phyloP scores from a whole-genome alignment of 371 early-diverging fungal genomes.

The Parasitella parasitica region DNA sequence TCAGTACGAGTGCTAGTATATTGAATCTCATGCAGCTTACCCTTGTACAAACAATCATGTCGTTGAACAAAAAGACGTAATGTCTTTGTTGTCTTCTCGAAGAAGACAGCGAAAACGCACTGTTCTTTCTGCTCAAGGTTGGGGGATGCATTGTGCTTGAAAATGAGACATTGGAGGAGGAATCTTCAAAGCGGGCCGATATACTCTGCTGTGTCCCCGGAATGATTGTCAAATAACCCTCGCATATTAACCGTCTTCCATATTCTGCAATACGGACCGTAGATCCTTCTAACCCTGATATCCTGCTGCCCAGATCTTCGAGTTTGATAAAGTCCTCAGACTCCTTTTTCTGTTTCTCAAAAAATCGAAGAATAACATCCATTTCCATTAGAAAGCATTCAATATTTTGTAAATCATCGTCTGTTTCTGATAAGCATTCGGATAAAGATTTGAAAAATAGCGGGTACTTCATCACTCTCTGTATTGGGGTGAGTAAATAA shows the following conservation, averaged over 20 bases:
- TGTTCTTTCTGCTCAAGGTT: constrained; percentile 20
- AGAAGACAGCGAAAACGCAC: constrained; percentile 19
- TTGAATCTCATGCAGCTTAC: constrained; percentile 6
- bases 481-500: constrained; percentile 42
- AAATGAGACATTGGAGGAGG: neutral
- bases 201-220: constrained; percentile 15
- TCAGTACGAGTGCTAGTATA: neutral
- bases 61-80: constrained; percentile 46
- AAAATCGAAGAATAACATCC: constrained; percentile 24
- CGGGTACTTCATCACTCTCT: constrained; percentile 46
- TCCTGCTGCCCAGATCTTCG: constrained; percentile 32
- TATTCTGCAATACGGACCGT: constrained; percentile 23
- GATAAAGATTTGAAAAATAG: constrained; percentile 33
- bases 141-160: constrained; percentile 1
- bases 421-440: constrained; percentile 8
- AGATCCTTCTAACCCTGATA: constrained; percentile 28
- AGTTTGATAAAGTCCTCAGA: constrained; percentile 30
- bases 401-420: constrained; percentile 1
- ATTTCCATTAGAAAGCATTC: constrained; percentile 24
- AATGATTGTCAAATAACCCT: constrained; percentile 33
- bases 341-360: constrained; percentile 35
- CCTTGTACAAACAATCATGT: constrained; percentile 40
- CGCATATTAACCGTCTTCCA: constrained; percentile 29
- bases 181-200: neutral
- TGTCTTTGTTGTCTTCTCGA: constrained; percentile 13